Conservation (phyloP, 192 early-diverging fungal species). For the Chytriomyces sp. region DNA sequence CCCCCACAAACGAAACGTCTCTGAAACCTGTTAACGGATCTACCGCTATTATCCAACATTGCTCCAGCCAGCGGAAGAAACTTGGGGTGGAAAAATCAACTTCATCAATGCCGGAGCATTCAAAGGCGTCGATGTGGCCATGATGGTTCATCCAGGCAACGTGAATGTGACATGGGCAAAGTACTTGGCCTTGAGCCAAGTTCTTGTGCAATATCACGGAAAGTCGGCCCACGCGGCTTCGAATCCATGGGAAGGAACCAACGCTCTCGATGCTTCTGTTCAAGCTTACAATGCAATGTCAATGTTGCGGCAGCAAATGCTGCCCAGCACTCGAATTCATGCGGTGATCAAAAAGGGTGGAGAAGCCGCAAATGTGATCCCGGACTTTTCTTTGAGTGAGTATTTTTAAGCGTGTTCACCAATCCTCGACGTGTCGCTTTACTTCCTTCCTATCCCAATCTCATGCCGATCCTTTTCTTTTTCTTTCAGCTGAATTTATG, state of each 20-base stretch:
- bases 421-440: not conserved
- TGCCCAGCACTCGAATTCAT: constrained; percentile 70
- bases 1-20: constrained; percentile 70
- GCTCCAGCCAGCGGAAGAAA: not conserved
- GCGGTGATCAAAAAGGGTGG: constrained; percentile 81
- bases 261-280: constrained; percentile 79
- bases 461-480: not conserved
- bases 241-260: constrained; percentile 68
- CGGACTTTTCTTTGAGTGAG: not conserved
- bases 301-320: constrained; percentile 70
- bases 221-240: constrained; percentile 54
- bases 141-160: constrained; percentile 83
- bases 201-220: constrained; percentile 35
- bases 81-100: constrained; percentile 71
- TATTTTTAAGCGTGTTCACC: not conserved
- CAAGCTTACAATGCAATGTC: constrained; percentile 68
- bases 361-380: constrained; percentile 58
- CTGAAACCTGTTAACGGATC: not conserved
- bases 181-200: constrained; percentile 34
- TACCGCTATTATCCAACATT: too few relatives aligned
- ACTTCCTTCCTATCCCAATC: not conserved
- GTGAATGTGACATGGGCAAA: constrained; percentile 34
- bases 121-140: constrained; percentile 68
- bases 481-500: constrained; percentile 28
- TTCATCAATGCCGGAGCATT: constrained; percentile 74